Evolutionary conservation across 805 yeast genomes (phyloP).

Genomic region (Kodamaea hsintzibuensis): DNA sequence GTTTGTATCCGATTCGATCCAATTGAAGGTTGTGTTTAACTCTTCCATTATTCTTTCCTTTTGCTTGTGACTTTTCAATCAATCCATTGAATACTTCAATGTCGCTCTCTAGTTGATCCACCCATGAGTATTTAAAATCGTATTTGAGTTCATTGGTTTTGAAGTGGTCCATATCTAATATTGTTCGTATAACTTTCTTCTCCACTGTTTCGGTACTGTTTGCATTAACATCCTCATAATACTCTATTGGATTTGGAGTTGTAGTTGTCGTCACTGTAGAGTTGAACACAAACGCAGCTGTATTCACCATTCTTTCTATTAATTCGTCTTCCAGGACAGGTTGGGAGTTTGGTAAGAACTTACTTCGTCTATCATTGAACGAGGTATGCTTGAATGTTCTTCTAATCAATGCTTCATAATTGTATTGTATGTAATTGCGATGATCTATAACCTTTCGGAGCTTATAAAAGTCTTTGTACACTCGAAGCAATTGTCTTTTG

Average conservation of each 20-base stretch:
- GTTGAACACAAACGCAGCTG: slow-evolving; percentile 33
- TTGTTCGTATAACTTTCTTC: slow-evolving; percentile 21
- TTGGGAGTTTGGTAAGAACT: slow-evolving; percentile 9
- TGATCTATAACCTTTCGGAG: slow-evolving; percentile 27
- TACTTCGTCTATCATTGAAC: slow-evolving; percentile 18
- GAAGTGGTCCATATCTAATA: slow-evolving; percentile 24
- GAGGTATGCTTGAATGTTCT: slow-evolving; percentile 23
- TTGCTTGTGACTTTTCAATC: slow-evolving; percentile 1
- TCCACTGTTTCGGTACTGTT: slow-evolving; percentile 21
- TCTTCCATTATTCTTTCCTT: slow-evolving; percentile 8
- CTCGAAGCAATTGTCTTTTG: slow-evolving; percentile 15
- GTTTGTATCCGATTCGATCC: slow-evolving; percentile 19
- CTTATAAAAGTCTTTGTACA: slow-evolving; percentile 34
- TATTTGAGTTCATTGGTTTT: slow-evolving; percentile 25
- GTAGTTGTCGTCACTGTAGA: slow-evolving; percentile 22
- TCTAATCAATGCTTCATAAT: slow-evolving; percentile 17
- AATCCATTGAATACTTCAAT: neutral
- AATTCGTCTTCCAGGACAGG: slow-evolving; percentile 16
- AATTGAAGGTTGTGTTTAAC: slow-evolving; percentile 3
- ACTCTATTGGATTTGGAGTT: slow-evolving; percentile 13
- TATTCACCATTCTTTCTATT: slow-evolving; percentile 23
- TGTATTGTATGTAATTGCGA: neutral
- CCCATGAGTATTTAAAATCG: slow-evolving; percentile 27
- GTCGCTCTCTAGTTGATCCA: slow-evolving; percentile 10
- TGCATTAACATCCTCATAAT: slow-evolving; percentile 18